Conservation (phyloP, 2,329 filamentous ascomycete species). For the Xylaria digitata region DNA sequence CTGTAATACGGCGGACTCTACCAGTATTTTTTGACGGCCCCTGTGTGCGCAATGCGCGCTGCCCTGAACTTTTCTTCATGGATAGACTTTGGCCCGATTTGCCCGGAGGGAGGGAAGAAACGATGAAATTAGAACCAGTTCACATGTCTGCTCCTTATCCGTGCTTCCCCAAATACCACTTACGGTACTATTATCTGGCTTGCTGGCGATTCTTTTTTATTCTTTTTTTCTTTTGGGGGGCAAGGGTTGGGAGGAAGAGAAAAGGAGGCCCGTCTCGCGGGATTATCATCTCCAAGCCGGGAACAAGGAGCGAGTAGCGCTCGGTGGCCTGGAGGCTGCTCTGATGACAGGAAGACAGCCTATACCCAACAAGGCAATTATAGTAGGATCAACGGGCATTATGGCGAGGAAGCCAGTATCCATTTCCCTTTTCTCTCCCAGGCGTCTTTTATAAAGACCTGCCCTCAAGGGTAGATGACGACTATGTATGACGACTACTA, state of each 20-base stretch:
- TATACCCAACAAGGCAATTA: slow-evolving; percentile 20
- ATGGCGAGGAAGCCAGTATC: slow-evolving; percentile 30
- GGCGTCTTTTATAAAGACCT: slow-evolving; percentile 43
- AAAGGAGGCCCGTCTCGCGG: not conserved
- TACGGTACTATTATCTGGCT: slow-evolving; percentile 3
- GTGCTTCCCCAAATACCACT: slow-evolving; percentile 8
- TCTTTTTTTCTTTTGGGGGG: not conserved
- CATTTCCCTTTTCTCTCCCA: slow-evolving; percentile 23
- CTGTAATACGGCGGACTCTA: slow-evolving; percentile 24
- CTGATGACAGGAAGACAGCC: slow-evolving; percentile 15
- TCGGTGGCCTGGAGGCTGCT: slow-evolving; percentile 22
- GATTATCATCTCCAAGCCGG: slow-evolving; percentile 16
- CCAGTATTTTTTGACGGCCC: slow-evolving; percentile 22
- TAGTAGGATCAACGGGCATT: slow-evolving; percentile 25
- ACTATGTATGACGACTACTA: slow-evolving; percentile 41
- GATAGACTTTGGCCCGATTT: slow-evolving; percentile 34
- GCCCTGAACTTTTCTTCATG: slow-evolving; percentile 20
- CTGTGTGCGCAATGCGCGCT: slow-evolving; percentile 9
- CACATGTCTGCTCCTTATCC: slow-evolving; percentile 14
- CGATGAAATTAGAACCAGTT: slow-evolving; percentile 32
- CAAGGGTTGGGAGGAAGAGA: not conserved
- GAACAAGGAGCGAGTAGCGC: slow-evolving; percentile 13
- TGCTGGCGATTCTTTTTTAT: slow-evolving; percentile 17
- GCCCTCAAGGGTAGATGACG: slow-evolving; percentile 48
- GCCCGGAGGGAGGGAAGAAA: slow-evolving; percentile 15